Conservation (phyloP, 805 yeast species). For the Candida broadrunensis region DNA sequence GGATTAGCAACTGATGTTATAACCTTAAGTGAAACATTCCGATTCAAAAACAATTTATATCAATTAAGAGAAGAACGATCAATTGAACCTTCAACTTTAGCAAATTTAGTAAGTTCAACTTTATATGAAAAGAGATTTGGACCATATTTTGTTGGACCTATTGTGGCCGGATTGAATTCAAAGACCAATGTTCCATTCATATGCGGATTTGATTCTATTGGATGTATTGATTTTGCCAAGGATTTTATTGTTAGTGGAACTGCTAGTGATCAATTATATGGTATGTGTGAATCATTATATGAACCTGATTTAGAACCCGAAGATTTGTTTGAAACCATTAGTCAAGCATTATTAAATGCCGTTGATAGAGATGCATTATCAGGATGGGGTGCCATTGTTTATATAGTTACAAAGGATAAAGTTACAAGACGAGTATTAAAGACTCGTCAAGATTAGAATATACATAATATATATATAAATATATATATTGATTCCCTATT, state of each 20-base stretch:
- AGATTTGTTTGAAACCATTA: conserved; percentile 90
- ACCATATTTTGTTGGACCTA: conserved; percentile 95
- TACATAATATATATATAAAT: no score
- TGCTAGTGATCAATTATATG: conserved; percentile 93
- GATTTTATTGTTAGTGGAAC: conserved; percentile 97
- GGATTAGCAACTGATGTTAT: conserved; percentile 94
- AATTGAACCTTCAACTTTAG: conserved; percentile 91
- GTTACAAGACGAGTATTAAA: conserved; percentile 83
- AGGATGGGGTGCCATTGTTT: conserved; percentile 98
- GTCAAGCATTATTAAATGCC: conserved; percentile 90
- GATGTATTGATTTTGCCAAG: conserved; percentile 91
- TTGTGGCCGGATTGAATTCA: conserved; percentile 91
- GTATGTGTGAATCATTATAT: conserved; percentile 96
- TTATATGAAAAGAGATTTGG: conserved; percentile 91
- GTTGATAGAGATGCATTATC: conserved; percentile 96
- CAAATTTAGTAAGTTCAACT: conserved; percentile 86
- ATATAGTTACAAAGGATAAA: conserved; percentile 86
- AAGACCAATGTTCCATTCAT: conserved; percentile 82
- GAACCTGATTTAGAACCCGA: conserved; percentile 94
- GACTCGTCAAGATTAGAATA: conserved; percentile 85
- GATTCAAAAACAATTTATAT: conserved; percentile 83
- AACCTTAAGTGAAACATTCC: conserved; percentile 77
- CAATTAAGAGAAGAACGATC: conserved; percentile 86
- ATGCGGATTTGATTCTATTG: conserved; percentile 94
- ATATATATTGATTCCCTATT: no score